Evolutionary conservation across 345 rosid species (phyloP), one percentile per base, ranked within the genome.

Genomic region (Combretum micranthum): DNA sequence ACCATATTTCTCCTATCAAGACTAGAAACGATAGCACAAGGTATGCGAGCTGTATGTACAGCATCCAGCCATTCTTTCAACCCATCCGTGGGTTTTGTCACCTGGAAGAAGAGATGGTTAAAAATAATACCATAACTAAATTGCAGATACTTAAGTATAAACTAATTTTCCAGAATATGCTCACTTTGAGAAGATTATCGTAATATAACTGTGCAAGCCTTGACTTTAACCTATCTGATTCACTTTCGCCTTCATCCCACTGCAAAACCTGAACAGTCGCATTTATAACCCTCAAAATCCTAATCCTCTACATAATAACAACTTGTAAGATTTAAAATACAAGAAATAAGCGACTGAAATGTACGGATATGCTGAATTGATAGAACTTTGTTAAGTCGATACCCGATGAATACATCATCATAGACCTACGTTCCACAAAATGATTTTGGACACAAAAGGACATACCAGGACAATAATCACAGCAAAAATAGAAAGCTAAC

Each of bases 1-100:
- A 83, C 77, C 96, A 91, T 83, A 72, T 65, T 85, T 60, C 68
- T 83, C 37, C 96, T 80, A 68, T 88, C 93, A 53, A 92, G 84
- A 69, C 88, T 77, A 55, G 98, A 88, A 65, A 92, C 98, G 61
- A 92, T 80, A 57, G 98, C 98, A 67, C 98, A 92, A 62, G 96
- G 98, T 66, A 92, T 81, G 26, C 84, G 76, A 56, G 89, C 88
- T 44, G 79, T 86, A 57, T 73, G 66, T 20, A 92, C 83, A 42
- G 93, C 95, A 59, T 92, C 96, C 8, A 92, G 85, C 98, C 98
- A 92, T 56, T 86, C 95, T 73, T 59, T 58, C 39, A 88, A 79
- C 8, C 98, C 98, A 21, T 80, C 93, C 64, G 70, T 69, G 50
- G 98, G 93, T 65, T 78, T 69, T 52, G 60, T 73, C 47, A 84